Base-by-base conservation (phyloP, 73 alveolate genomes). In the Paramecium primaurelia region DNA sequence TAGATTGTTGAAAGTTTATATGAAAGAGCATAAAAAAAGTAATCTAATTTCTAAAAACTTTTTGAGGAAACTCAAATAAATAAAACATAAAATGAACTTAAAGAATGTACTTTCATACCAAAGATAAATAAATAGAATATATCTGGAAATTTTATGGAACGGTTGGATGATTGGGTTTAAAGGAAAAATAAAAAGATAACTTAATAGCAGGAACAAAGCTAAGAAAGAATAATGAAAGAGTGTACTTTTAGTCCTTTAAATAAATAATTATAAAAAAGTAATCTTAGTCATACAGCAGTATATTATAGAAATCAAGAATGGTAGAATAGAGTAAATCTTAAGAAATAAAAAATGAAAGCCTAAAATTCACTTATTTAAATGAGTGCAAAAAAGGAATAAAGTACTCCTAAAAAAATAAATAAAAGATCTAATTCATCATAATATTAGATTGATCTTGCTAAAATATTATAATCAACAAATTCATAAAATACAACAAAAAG, bases 201-300 rank as follows among this genome's bases (percentile, higher is more conserved):
- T 14, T 34, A 36, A 2, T 11, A 73, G 18, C 32, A 73, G 7
- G 59, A 73, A 14, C 7, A 30, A 44, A 73, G 25, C 20, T 38
- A 73, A 16, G 87, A 73, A 73, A 22, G 34, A 73, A 22, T 22
- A 2, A 37, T 73, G 59, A 73, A 16, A n/a, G 58, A 73, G 20
- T 73, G 87, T 16, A 73, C 87, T 12, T 73, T 73, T 73, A 73
- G 87, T 73, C 87, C 87, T 0, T 8, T 73, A n/a, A n/a, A 25
- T 73, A 73, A 40, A 73, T n/a, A 22, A 6, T 28, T 64, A 73
- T 37, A 22, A 37, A 37, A 20, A 8, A 36, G 14, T 18, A 73
- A 73, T 73, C 40, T 34, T n/a, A 73, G 68, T 36, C 34, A 36
- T 3, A 22, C 87, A 16, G 87, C 37, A 22, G 87, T 73, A 5